These are phyloP conservation scores for Aspergillus fischeri DNA, from an alignment of 2,329 filamentous ascomycete genomes.

Conservation along the genomic window DNA sequence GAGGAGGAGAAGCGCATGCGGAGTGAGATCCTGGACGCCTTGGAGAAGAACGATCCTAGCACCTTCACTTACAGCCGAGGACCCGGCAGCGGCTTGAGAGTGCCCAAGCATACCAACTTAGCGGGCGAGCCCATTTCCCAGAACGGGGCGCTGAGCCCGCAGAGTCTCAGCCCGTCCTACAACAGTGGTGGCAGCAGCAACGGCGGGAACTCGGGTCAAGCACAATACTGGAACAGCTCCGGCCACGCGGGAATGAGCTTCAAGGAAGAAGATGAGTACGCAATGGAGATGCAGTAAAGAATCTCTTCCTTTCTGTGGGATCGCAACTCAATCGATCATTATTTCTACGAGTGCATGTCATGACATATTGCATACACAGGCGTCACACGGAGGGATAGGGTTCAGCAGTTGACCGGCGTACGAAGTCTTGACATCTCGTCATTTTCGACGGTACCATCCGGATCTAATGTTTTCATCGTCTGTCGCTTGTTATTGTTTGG, in stretches of 20 bases:
- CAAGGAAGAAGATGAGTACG: constrained; percentile 92
- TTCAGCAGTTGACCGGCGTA: constrained; percentile 43
- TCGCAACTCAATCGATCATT: constrained; percentile 1
- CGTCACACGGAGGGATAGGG: constrained; percentile 21
- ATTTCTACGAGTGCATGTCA: constrained; percentile 17
- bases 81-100: constrained; percentile 78
- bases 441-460: constrained; percentile 9
- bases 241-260: constrained; percentile 63
- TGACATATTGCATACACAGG: constrained; percentile 23
- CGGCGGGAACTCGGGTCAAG: constrained; percentile 43
- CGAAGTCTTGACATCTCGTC: constrained; percentile 22
- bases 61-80: constrained; percentile 82
- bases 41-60: constrained; percentile 71
- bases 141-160: constrained; percentile 49
- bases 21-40: constrained; percentile 80
- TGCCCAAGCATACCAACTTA: constrained; percentile 89
- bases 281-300: constrained; percentile 62
- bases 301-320: not conserved
- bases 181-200: constrained; percentile 67
- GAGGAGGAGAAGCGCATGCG: constrained; percentile 97
- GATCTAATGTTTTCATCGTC: constrained; percentile 5
- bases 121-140: constrained; percentile 69
- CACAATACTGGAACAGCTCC: constrained; percentile 51
- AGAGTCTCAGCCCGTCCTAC: constrained; percentile 64
- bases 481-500: constrained; percentile 31